A percentile compares a stretch with the other conserved stretches of the same genome.
Evolutionary conservation across 140 eudicot species (phyloP).

Genomic region (Bidens hawaiensis): DNA sequence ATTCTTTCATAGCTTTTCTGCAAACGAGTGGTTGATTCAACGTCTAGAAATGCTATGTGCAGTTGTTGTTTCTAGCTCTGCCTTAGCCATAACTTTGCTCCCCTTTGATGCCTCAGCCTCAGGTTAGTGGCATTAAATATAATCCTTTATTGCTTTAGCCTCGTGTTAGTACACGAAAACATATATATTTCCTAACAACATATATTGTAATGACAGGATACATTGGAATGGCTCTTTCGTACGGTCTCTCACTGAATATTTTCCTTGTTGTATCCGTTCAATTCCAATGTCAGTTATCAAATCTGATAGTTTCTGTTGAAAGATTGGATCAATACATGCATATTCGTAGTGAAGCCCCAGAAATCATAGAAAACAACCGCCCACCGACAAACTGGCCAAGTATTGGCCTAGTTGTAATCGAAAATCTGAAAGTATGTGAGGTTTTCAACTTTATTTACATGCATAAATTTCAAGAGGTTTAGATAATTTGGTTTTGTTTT

Average conservation of each 20-base stretch:
- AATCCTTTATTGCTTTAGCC: not conserved
- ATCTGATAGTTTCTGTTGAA: constrained; percentile 58
- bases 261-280: constrained; percentile 44
- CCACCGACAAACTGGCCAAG: constrained; percentile 57
- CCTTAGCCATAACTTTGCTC: constrained; percentile 55
- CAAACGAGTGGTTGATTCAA: constrained; percentile 69
- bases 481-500: not conserved
- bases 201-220: constrained; percentile 41
- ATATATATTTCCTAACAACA: not conserved
- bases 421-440: constrained; percentile 45
- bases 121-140: constrained; percentile 33
- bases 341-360: constrained; percentile 59
- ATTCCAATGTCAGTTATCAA: constrained; percentile 48
- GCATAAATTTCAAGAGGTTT: not conserved
- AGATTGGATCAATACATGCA: constrained; percentile 78
- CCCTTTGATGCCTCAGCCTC: constrained; percentile 50
- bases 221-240: constrained; percentile 71
- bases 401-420: constrained; percentile 46
- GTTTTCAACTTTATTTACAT: not conserved
- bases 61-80: constrained; percentile 51
- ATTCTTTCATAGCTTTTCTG: constrained; percentile 56
- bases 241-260: constrained; percentile 57
- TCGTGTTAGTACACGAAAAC: not conserved
- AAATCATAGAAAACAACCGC: constrained; percentile 41
- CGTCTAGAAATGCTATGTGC: constrained; percentile 64